Evolutionary conservation across 2,329 filamentous ascomycete genomes (phyloP).

Genomic region (Fusarium incarnatum): DNA sequence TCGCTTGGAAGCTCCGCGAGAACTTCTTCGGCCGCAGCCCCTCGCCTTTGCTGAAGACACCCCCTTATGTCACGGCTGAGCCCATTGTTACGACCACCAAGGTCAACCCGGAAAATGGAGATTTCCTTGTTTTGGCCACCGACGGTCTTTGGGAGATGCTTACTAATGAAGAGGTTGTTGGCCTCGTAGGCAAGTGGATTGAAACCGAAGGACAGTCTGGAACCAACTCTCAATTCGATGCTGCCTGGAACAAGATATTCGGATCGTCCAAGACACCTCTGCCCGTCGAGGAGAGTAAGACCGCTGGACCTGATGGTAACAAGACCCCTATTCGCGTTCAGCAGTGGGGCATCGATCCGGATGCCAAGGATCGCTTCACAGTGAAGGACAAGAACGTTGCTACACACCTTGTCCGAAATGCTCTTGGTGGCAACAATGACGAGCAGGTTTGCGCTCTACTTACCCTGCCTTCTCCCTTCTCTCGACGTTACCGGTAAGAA

Average conservation of each 20-base stretch:
- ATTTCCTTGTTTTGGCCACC: conserved; percentile 96
- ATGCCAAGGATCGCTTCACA: conserved; percentile 84
- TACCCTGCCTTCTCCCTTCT: conserved; percentile 91
- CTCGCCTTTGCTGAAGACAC: conserved; percentile 83
- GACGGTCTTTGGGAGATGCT: conserved; percentile 99
- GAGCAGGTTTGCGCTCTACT: conserved; percentile 94
- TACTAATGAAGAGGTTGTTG: conserved; percentile 97
- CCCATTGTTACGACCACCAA: conserved; percentile 94
- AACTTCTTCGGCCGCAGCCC: conserved; percentile 89
- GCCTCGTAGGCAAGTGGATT: conserved; percentile 96
- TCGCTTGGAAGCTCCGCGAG: conserved; percentile 82
- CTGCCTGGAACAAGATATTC: conserved; percentile 75
- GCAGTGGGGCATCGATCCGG: conserved; percentile 87
- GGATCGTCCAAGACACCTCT: conserved; percentile 66
- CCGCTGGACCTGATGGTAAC: conserved; percentile 72
- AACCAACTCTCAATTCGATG: conserved; percentile 73
- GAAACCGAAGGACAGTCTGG: conserved; percentile 74
- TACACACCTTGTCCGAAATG: conserved; percentile 94
- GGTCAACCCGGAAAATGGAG: conserved; percentile 87
- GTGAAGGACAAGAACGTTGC: conserved; percentile 96
- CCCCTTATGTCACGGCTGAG: conserved; percentile 97
- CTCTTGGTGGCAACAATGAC: conserved; percentile 89
- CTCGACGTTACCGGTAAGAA: conserved; percentile 83
- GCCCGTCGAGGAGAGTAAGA: conserved; percentile 77
- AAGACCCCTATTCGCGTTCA: conserved; percentile 87